phyloP scores from a whole-genome alignment of 345 rosid species.

The Gynandropsis gynandra region DNA sequence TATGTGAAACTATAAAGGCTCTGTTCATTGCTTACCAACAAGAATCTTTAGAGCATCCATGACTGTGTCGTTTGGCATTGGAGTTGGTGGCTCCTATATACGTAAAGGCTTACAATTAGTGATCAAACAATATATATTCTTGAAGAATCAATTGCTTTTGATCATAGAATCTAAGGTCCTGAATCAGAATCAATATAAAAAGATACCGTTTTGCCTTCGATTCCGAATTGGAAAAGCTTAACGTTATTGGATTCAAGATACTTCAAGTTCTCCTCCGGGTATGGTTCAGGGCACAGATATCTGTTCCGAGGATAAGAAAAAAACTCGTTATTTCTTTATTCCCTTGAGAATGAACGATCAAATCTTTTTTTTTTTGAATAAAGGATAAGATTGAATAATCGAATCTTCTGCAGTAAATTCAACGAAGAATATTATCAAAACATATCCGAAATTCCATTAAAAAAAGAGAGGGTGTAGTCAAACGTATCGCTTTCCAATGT shows the following conservation, averaged over 20 bases:
- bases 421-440: not conserved
- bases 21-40: constrained; percentile 44
- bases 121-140: not conserved
- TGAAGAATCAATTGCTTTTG: not conserved
- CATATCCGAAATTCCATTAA: not conserved
- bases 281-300: constrained; percentile 76
- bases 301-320: constrained; percentile 32
- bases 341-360: not conserved
- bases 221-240: constrained; percentile 65
- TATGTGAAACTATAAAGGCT: not conserved
- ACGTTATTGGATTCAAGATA: constrained; percentile 49
- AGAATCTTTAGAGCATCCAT: constrained; percentile 62
- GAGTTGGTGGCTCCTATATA: constrained; percentile 49
- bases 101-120: constrained; percentile 20
- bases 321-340: constrained; percentile 4
- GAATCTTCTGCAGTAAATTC: constrained; percentile 17
- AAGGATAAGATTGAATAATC: not conserved
- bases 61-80: constrained; percentile 47
- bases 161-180: no score
- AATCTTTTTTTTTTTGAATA: not conserved
- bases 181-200: not conserved
- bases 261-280: constrained; percentile 60
- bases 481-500: no score
- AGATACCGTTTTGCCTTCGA: constrained; percentile 70
- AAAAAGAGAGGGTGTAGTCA: not conserved